Percentiles rank a stretch among this genome's conserved stretches.
Conservation (phyloP, 305 asterid species). For the Plantago rigida region DNA sequence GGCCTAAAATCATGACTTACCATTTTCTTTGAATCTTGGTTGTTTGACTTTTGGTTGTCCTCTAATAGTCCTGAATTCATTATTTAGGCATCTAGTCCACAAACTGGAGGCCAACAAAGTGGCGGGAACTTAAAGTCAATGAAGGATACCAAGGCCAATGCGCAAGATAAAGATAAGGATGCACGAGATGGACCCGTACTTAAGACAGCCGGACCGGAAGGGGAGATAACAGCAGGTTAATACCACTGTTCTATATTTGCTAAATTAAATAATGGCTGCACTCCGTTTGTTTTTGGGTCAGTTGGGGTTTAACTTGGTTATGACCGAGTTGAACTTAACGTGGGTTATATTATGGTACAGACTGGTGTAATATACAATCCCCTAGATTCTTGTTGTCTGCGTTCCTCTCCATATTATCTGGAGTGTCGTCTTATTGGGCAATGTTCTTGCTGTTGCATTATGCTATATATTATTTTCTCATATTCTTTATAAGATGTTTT, state of each 20-base stretch:
- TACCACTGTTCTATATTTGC: neutral
- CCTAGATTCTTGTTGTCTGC: no score
- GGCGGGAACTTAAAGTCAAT: conserved; percentile 71
- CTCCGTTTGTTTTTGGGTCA: no score
- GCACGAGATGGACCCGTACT: conserved; percentile 64
- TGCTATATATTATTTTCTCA: no score
- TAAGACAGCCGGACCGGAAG: conserved; percentile 86
- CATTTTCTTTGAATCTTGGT: neutral
- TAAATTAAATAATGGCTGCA: no score
- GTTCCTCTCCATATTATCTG: no score
- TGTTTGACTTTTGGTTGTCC: neutral
- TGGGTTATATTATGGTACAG: no score
- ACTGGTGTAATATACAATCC: no score
- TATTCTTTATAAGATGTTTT: no score
- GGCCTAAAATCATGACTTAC: neutral
- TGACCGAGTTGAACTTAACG: no score
- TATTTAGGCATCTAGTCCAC: conserved; percentile 73
- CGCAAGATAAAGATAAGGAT: conserved; percentile 74
- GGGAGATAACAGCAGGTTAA: conserved; percentile 92
- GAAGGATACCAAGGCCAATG: conserved; percentile 57
- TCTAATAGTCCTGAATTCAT: conserved; percentile 12
- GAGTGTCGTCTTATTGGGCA: no score
- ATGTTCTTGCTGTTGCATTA: no score
- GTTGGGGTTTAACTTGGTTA: no score
- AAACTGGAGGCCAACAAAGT: conserved; percentile 42